Evolutionary conservation across 305 asterid species (phyloP), one percentile per base, ranked within the genome.

Genomic region (Lippia alba): DNA sequence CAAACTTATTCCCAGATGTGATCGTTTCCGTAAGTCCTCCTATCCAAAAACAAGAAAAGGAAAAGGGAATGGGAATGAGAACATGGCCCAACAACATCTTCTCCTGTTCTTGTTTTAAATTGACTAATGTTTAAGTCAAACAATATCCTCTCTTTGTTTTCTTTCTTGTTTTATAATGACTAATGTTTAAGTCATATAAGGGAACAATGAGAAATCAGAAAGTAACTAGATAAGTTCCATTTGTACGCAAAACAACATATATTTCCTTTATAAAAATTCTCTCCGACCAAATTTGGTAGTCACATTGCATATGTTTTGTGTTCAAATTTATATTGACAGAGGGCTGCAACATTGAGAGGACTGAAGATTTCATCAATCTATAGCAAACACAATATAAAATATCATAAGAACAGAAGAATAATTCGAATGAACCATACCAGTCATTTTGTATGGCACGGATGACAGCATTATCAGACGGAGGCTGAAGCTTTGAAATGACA

Each of bases 391-490:
- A 68, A 12, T n/a, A 51, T 32, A 11, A 41, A 24, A 54, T 36
- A 18, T 32, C 44, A 50, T 19, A 40, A 10, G 17, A 18, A 16
- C 53, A 40, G 10, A 9, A 58, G 58, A 36, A 54, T 24, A 20
- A n/a, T 5, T 36, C 9, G 6, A 36, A 36, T 36, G 1, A 36
- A 4, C 0, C 9, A 12, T 67, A 84, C 89, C 86, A 82, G 72
- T 86, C 89, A 56, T 75, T 79, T 65, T 80, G 87, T 62, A 86
- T 73, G 60, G 87, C 81, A 12, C 53, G 75, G 54, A 86, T 60
- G 67, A 80, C 4, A 39, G 60, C 69, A 70, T 80, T 72, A 73
- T 76, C 56, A 19, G 87, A 86, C 17, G 82, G 78, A 39, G 81
- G 81, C 36, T 73, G 82, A 60, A 84, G 78, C 81, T 84, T 82